Evolutionary conservation across 306 rosid species (phyloP).

Genomic region (Vicia faba): DNA sequence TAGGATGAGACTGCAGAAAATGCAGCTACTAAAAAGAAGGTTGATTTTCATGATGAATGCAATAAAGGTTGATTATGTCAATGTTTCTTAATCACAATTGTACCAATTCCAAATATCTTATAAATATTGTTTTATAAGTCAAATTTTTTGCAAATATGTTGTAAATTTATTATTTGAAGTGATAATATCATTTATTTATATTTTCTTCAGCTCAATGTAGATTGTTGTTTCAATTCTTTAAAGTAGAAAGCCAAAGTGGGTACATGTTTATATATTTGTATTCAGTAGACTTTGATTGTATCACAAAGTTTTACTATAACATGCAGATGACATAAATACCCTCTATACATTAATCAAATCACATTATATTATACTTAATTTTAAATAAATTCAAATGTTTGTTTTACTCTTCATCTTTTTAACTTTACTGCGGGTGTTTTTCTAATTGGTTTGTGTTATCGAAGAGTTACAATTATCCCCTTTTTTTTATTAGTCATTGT

Average conservation of each 20-base stretch:
- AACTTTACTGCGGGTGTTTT: constrained; percentile 3
- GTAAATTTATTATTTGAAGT: background rate
- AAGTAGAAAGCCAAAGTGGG: background rate
- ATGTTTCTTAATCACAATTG: too few species aligned
- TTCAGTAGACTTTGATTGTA: background rate
- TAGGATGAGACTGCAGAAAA: too few species aligned
- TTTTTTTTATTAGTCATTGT: background rate
- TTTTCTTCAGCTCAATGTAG: background rate
- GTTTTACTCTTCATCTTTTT: constrained; percentile 1
- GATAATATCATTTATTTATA: too few species aligned
- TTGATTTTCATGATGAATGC: too few species aligned
- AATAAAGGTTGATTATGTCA: too few species aligned
- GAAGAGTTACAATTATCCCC: constrained; percentile 1
- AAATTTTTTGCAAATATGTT: background rate
- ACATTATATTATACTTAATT: background rate
- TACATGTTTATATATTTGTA: background rate
- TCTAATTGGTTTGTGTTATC: constrained; percentile 12
- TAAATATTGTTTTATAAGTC: too few species aligned
- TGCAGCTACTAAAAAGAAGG: too few species aligned
- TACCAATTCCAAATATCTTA: too few species aligned
- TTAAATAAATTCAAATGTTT: background rate
- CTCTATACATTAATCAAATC: background rate
- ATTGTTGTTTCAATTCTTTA: background rate
- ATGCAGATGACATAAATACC: background rate
- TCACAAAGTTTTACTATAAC: background rate